Evolutionary conservation across 202 grass and related monocot genomes (phyloP).

Genomic region (Zizania palustris): DNA sequence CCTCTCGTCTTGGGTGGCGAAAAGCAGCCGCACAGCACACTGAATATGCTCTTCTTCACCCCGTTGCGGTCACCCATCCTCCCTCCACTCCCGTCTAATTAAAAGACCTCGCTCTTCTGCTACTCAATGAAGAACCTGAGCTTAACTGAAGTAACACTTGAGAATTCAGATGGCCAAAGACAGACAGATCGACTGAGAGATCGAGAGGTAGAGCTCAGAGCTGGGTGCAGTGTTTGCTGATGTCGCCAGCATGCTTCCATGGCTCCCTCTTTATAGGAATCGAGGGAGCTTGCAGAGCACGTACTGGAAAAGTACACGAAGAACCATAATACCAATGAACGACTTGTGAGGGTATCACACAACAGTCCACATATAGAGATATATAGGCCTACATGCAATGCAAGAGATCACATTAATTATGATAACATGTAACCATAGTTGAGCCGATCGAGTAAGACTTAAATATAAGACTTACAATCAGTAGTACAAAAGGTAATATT

Average conservation of each 20-base stretch:
- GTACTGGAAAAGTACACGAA: neutral
- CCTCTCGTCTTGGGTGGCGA: neutral
- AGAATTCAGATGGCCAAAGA: neutral
- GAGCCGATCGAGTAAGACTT: too few relatives aligned
- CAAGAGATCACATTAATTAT: too few relatives aligned
- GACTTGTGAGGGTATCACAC: too few relatives aligned
- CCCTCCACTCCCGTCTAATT: neutral
- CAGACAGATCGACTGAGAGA: too few relatives aligned
- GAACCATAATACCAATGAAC: neutral
- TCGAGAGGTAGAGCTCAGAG: too few relatives aligned
- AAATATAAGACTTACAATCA: too few relatives aligned
- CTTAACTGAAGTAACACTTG: neutral
- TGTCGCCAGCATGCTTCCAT: neutral
- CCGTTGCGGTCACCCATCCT: neutral
- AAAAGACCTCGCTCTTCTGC: neutral
- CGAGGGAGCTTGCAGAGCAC: neutral
- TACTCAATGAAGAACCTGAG: neutral
- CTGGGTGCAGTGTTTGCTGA: neutral
- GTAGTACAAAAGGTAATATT: too few relatives aligned
- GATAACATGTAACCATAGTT: too few relatives aligned
- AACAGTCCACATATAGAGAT: too few relatives aligned
- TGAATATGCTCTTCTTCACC: constrained; percentile 16
- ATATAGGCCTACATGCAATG: too few relatives aligned
- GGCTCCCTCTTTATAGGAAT: neutral
- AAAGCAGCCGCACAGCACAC: neutral